A percentile compares a stretch with the other conserved stretches of the same genome.
These are phyloP conservation scores for Lactifluus rugatus DNA, from an alignment of 768 basidiomycete species.

Conservation along the genomic window DNA sequence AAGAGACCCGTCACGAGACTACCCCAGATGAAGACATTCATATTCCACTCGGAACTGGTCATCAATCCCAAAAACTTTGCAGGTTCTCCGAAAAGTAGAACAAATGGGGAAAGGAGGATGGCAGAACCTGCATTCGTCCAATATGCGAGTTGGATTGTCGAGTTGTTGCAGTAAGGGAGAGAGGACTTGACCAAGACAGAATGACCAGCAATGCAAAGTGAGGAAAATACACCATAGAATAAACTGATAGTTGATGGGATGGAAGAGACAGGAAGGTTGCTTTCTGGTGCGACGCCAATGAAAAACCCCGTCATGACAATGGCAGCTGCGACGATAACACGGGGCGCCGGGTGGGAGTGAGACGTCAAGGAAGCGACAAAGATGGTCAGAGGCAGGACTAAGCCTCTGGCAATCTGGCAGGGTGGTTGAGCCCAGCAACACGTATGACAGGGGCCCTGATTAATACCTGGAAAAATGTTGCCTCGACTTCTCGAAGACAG, in stretches of 20 bases:
- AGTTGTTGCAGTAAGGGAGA: slow-evolving; percentile 57
- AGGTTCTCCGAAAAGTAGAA: slow-evolving; percentile 48
- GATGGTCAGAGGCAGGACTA: slow-evolving; percentile 78
- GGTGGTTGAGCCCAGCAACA: neutral
- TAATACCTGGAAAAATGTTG: slow-evolving; percentile 68
- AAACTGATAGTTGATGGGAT: slow-evolving; percentile 49
- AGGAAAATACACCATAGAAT: slow-evolving; percentile 61
- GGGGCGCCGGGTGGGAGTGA: slow-evolving; percentile 39
- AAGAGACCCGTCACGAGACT: slow-evolving; percentile 63
- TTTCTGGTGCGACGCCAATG: slow-evolving; percentile 56
- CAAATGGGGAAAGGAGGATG: slow-evolving; percentile 51
- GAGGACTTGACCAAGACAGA: slow-evolving; percentile 68
- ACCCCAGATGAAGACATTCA: slow-evolving; percentile 51
- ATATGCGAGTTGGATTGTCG: slow-evolving; percentile 65
- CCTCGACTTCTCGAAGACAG: slow-evolving; percentile 69
- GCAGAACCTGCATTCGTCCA: slow-evolving; percentile 71
- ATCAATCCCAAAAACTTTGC: slow-evolving; percentile 33
- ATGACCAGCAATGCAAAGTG: slow-evolving; percentile 66
- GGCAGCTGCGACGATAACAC: slow-evolving; percentile 48
- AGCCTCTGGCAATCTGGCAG: slow-evolving; percentile 70
- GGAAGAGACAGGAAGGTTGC: slow-evolving; percentile 31
- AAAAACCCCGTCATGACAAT: slow-evolving; percentile 71
- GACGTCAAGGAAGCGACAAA: slow-evolving; percentile 55
- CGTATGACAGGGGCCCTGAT: neutral
- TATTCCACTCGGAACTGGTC: slow-evolving; percentile 37